Percentiles rank a stretch among this genome's conserved stretches.
These are phyloP conservation scores for Lachancea sp. DNA, from an alignment of 805 yeast species.

Conservation along the genomic window DNA sequence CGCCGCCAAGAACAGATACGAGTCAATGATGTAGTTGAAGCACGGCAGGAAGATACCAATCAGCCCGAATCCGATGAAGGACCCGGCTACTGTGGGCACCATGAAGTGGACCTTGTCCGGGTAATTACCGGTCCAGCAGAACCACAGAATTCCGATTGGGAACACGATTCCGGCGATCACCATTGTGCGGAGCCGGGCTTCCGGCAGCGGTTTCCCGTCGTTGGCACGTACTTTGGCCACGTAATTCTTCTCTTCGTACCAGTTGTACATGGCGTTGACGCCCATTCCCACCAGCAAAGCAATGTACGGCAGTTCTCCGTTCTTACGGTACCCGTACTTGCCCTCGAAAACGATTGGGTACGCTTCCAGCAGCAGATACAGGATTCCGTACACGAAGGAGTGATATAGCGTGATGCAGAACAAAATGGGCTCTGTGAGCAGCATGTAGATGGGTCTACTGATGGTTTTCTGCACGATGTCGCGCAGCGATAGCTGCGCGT, in stretches of 20 bases:
- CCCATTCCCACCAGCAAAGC: slow-evolving; percentile 66
- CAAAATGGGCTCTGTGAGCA: slow-evolving; percentile 64
- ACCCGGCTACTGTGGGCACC: slow-evolving; percentile 64
- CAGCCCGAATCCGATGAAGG: slow-evolving; percentile 61
- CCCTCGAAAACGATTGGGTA: slow-evolving; percentile 62
- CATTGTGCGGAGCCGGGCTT: slow-evolving; percentile 73
- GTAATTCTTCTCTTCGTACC: slow-evolving; percentile 48
- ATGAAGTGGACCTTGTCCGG: slow-evolving; percentile 69
- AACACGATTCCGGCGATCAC: slow-evolving; percentile 63
- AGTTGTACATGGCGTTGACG: slow-evolving; percentile 50
- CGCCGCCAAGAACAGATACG: slow-evolving; percentile 66
- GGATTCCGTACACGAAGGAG: slow-evolving; percentile 73
- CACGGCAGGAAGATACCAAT: slow-evolving; percentile 62
- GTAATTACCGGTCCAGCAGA: slow-evolving; percentile 82
- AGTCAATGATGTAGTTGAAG: slow-evolving; percentile 65
- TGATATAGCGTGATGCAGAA: slow-evolving; percentile 63
- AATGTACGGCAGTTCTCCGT: slow-evolving; percentile 68
- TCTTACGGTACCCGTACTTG: slow-evolving; percentile 49
- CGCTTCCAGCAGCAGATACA: slow-evolving; percentile 68
- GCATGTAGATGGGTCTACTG: slow-evolving; percentile 62
- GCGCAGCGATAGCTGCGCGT: slow-evolving; percentile 45
- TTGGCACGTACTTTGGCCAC: slow-evolving; percentile 41
- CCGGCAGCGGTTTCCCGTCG: slow-evolving; percentile 63
- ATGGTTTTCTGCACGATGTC: slow-evolving; percentile 60
- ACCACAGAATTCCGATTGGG: slow-evolving; percentile 78